phyloP scores from a whole-genome alignment of 805 yeast species.

The Suhomyces kilbournensis region DNA sequence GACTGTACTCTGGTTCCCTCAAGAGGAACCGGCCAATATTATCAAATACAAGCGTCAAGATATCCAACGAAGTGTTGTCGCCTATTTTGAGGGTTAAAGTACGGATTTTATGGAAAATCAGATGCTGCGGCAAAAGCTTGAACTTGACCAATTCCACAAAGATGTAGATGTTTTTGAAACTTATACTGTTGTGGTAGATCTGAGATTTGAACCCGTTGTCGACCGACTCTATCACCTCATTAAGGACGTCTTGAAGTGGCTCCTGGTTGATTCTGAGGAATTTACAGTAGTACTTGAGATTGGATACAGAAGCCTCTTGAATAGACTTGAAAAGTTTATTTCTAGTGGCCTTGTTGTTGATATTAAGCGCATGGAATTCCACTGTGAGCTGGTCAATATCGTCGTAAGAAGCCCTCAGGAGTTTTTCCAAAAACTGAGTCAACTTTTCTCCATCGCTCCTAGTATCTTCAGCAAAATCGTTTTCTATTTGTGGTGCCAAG shows the following conservation, averaged over 20 bases:
- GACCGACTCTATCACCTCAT: constrained; percentile 50
- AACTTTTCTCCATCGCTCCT: constrained; percentile 39
- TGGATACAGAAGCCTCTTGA: constrained; percentile 45
- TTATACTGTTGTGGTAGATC: constrained; percentile 49
- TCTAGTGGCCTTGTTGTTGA: constrained; percentile 72
- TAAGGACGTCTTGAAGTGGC: constrained; percentile 48
- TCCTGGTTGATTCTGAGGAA: constrained; percentile 61
- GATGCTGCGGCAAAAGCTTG: constrained; percentile 64
- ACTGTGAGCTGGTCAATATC: constrained; percentile 49
- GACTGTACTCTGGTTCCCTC: constrained; percentile 52
- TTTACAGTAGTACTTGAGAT: constrained; percentile 54
- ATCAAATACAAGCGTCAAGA: constrained; percentile 68
- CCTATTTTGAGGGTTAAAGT: constrained; percentile 50
- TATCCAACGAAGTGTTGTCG: constrained; percentile 61
- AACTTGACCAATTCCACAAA: constrained; percentile 77
- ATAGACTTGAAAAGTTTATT: constrained; percentile 59
- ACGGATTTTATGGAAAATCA: constrained; percentile 71
- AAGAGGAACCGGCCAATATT: constrained; percentile 66
- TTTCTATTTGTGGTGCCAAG: constrained; percentile 8
- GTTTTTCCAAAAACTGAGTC: constrained; percentile 38
- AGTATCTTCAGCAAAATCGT: background rate
- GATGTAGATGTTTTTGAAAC: constrained; percentile 57
- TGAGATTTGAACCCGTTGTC: constrained; percentile 63
- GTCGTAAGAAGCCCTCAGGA: constrained; percentile 44
- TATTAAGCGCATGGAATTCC: constrained; percentile 46